Percentiles rank a stretch among this genome's conserved stretches.
These are phyloP conservation scores for Diaporthe australafricana DNA, from an alignment of 2,329 filamentous ascomycete species.

Conservation along the genomic window DNA sequence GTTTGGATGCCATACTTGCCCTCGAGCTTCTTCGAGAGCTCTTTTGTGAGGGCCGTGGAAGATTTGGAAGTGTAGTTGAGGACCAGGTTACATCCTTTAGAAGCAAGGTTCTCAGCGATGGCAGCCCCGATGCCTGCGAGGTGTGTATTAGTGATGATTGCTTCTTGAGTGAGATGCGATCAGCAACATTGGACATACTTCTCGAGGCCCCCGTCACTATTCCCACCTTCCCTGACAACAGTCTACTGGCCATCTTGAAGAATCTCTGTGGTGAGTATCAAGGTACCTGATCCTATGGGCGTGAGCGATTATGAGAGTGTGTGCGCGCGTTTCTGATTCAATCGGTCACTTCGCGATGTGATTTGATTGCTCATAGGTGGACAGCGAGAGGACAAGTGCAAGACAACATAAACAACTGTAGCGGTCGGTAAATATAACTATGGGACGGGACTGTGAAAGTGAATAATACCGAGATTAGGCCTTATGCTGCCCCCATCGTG, in stretches of 20 bases:
- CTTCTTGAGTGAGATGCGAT: not conserved
- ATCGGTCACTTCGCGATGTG: not conserved
- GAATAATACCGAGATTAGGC: slow-evolving; percentile 16
- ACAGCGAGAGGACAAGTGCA: not conserved
- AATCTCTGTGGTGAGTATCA: not conserved
- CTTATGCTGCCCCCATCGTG: slow-evolving; percentile 31
- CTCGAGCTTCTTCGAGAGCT: slow-evolving; percentile 72
- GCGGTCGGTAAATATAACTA: slow-evolving; percentile 4
- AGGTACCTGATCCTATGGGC: not conserved
- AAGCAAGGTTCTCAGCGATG: slow-evolving; percentile 75
- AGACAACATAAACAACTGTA: not conserved
- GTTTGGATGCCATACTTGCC: slow-evolving; percentile 69
- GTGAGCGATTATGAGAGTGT: not conserved
- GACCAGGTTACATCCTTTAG: slow-evolving; percentile 76
- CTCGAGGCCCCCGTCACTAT: slow-evolving; percentile 66
- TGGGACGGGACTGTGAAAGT: not conserved
- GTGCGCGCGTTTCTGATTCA: not conserved
- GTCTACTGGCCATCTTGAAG: slow-evolving; percentile 34
- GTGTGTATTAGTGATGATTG: slow-evolving; percentile 35
- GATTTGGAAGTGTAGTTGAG: slow-evolving; percentile 73
- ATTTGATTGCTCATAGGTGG: not conserved
- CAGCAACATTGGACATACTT: slow-evolving; percentile 60
- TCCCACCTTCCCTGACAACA: slow-evolving; percentile 39
- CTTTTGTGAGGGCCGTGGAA: slow-evolving; percentile 58
- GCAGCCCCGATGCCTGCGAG: slow-evolving; percentile 75